phyloP scores from a whole-genome alignment of 257 asterid genomes.

The Petunia axillaris region DNA sequence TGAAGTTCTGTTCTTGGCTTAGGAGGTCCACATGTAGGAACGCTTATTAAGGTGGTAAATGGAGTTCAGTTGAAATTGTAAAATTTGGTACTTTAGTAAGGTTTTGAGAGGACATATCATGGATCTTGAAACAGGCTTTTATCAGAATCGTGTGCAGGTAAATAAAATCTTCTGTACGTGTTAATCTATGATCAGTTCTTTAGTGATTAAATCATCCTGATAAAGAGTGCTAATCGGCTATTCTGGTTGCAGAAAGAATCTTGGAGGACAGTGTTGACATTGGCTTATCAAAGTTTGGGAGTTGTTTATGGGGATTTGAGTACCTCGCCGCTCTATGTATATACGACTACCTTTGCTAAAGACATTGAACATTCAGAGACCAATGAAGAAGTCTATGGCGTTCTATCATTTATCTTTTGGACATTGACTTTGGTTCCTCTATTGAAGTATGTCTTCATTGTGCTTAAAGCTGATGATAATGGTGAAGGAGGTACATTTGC shows the following conservation, averaged over 20 bases:
- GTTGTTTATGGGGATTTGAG: conserved; percentile 97
- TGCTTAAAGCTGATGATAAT: conserved; percentile 88
- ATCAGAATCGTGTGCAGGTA: conserved; percentile 66
- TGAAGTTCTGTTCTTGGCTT: conserved; percentile 37
- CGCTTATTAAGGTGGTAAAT: conserved; percentile 27
- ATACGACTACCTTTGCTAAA: conserved; percentile 80
- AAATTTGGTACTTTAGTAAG: conserved; percentile 40
- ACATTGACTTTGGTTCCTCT: conserved; percentile 81
- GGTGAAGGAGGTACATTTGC: conserved; percentile 99
- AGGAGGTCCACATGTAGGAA: conserved; percentile 23
- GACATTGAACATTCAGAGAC: conserved; percentile 76
- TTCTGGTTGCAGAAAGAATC: conserved; percentile 72
- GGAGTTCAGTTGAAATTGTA: conserved; percentile 38
- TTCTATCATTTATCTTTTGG: conserved; percentile 80
- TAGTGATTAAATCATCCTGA: background rate
- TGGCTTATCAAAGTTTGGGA: conserved; percentile 90
- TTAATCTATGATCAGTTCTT: background rate
- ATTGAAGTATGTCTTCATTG: conserved; percentile 79
- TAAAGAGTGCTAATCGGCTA: background rate
- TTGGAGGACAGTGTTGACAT: conserved; percentile 74
- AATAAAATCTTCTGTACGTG: conserved; percentile 21
- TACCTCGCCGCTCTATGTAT: conserved; percentile 84
- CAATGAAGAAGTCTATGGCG: conserved; percentile 86
- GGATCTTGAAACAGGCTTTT: conserved; percentile 74
- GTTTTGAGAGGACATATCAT: conserved; percentile 47